phyloP scores from a whole-genome alignment of 106 monocot species.

The Chionographis japonica region DNA sequence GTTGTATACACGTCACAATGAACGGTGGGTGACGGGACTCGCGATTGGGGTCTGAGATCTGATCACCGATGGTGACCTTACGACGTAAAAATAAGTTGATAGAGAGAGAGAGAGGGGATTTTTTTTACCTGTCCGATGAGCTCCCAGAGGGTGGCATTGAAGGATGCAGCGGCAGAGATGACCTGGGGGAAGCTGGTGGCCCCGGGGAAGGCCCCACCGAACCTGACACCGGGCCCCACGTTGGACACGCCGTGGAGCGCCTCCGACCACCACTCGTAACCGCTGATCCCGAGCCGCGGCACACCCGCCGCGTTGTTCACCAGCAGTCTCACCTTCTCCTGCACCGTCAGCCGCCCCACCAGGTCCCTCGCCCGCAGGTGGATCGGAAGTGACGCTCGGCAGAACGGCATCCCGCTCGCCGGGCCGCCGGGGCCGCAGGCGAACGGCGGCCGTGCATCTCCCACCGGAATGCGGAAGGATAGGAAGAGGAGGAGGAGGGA shows the following conservation, averaged over 20 bases:
- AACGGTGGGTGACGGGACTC: neutral
- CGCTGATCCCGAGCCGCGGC: conserved; percentile 45
- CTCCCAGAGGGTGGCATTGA: conserved; percentile 59
- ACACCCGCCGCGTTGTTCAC: conserved; percentile 52
- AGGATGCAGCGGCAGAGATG: conserved; percentile 55
- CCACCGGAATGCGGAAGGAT: neutral
- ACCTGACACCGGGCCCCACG: conserved; percentile 38
- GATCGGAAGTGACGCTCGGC: conserved; percentile 15
- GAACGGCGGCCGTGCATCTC: conserved; percentile 21
- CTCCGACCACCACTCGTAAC: conserved; percentile 83
- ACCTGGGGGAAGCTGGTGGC: conserved; percentile 74
- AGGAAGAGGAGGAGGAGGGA: conserved; percentile 1
- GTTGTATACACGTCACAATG: too few relatives aligned
- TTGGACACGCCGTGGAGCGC: conserved; percentile 64
- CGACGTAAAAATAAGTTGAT: neutral
- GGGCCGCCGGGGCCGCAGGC: conserved; percentile 35
- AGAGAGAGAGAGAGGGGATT: neutral
- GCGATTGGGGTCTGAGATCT: neutral
- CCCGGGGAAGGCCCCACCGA: conserved; percentile 46
- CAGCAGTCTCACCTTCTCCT: conserved; percentile 48
- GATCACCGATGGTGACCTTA: neutral
- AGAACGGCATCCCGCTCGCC: conserved; percentile 28
- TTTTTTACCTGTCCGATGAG: conserved; percentile 40
- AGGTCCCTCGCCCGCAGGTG: conserved; percentile 33
- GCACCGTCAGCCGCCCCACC: conserved; percentile 28